Base-by-base conservation (phyloP, 805 yeast genomes). In the Saccharomyces jurei region DNA sequence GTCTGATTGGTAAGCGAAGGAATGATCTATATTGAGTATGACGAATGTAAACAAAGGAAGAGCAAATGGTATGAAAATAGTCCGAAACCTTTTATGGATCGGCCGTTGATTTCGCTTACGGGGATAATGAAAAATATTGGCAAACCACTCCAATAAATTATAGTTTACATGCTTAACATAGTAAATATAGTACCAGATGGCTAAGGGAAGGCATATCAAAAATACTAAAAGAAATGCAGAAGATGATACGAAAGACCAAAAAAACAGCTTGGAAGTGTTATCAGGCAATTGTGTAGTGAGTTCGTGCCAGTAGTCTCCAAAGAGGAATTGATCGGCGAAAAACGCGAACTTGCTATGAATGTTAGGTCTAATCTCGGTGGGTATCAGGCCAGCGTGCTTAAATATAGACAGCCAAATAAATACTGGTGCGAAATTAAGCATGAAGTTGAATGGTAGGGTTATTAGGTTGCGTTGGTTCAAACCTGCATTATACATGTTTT, bases 341-440 rank as follows among this genome's bases (percentile, higher is more conserved):
- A 71, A 69, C 74, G 89, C 59, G 70, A 59, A 51, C 73, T 77
- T 72, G 49, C 80, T 81, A 61, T 77, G 76, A 57, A 82, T 80
- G 10, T 61, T 54, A 0, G 88, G 89, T 56, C 88, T 71, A 58
- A 77, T 72, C 4, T 68, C 69, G 28, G 71, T 74, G 8, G 89
- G 87, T 44, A 81, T 81, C 2, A 72, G 44, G 1, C 81, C 82
- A 1, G 87, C 87, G 61, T 82, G 76, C 64, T 81, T 79, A 70
- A 83, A 83, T 25, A 81, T 76, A 44, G 67, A 54, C 46, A 83
- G 68, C 87, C 87, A 83, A 22, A 76, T 60, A 41, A 79, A 70
- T 2, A 83, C 77, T 0, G 82, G 82, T 1, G 74, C 64, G 64
- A 83, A 83, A 63, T 80, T 81, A 48, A 75, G 56, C 47, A 67